Base-by-base conservation (phyloP, 257 asterid genomes). In the Perilla frutescens region DNA sequence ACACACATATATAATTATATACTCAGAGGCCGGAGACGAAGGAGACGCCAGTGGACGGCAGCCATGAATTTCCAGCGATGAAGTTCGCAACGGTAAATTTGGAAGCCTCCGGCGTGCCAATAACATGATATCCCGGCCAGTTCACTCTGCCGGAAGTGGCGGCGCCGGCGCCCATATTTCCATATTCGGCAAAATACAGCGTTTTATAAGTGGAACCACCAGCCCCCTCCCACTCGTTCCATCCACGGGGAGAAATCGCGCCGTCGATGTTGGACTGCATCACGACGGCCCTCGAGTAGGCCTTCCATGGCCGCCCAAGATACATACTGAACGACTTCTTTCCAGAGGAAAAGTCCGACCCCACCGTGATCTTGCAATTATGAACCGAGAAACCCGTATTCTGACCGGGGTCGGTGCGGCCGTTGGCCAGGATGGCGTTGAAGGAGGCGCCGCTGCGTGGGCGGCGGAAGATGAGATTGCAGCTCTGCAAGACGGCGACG, bases 201-300 rank as follows among this genome's bases (percentile, higher is more conserved):
- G 85, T 73, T 7, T 40, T 66, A 61, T 83, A 72, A 0, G 73
- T 78, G 1, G 85, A 84, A 2, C 91, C 58, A 1, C 84, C 5
- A 1, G 79, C 36, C 31, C 87, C 92, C 14, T 83, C 79, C 96
- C 96, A 89, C 79, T 87, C 96, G 1, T 77, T 60, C 96, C 96
- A 89, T 1, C 96, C 96, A 1, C 70, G 77, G 1, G 80, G 8
- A 3, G 85, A 11, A 9, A 89, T 71, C 31, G 49, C 84, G 0
- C 68, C 82, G 11, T 80, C 88, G 43, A 89, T 84, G 5, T 55
- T 83, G 1, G 89, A 72, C 79, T 87, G 86, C 87, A 89, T 89
- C 7, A 89, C 84, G 43, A 87, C 85, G 11, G 92, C 81, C 50
- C 96, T 79, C 7, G 96, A 81, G 44, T 84, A 87, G 37, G 4